Evolutionary conservation across 306 rosid genomes (phyloP), one percentile per base, ranked within the genome.

Genomic region (Oxytropis ochrocephala): DNA sequence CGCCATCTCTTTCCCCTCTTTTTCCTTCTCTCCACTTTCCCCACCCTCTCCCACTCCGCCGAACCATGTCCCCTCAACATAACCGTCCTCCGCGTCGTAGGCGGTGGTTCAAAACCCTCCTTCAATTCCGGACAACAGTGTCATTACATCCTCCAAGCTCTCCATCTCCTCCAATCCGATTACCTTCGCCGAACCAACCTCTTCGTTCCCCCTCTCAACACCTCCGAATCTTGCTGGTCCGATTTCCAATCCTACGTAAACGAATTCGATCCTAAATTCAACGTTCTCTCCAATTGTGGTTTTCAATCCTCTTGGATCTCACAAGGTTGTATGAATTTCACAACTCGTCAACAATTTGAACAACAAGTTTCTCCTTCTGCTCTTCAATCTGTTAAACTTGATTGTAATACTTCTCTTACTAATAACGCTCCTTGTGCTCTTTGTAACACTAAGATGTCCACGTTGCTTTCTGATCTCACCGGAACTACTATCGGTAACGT

Each of bases 291-390:
- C 55, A 4, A 73, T 4, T 82, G 86, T 19, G 81, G 79, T 3
- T 36, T 75, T 17, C 49, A 60, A 29, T 75, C 86, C 10, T 43
- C 64, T 0, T 82, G 81, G 83, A 82, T 82, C 76, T 78, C 86
- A 14, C 70, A 87, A 13, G 98, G 97, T 0, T 94, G 97, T 77
- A 78, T 81, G 91, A 87, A 83, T 81, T 77, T 94, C 79, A 84
- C 86, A 50, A 88, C 95, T 51, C 54, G 32, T 18, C 21, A 58
- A 0, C 38, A 84, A 0, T 94, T 91, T 78, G 83, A 81, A 8
- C 1, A 19, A 5, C 18, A 62, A 19, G 4, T 5, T 67, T 81
- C 43, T 60, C 85, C 9, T 0, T 0, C 64, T 0, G 32, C 52
- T 0, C 50, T 83, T 0, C 67, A 58, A 44, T 27, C 33, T 47